Evolutionary conservation across 345 rosid species (phyloP).

Genomic region (Dipteronia sinensis): DNA sequence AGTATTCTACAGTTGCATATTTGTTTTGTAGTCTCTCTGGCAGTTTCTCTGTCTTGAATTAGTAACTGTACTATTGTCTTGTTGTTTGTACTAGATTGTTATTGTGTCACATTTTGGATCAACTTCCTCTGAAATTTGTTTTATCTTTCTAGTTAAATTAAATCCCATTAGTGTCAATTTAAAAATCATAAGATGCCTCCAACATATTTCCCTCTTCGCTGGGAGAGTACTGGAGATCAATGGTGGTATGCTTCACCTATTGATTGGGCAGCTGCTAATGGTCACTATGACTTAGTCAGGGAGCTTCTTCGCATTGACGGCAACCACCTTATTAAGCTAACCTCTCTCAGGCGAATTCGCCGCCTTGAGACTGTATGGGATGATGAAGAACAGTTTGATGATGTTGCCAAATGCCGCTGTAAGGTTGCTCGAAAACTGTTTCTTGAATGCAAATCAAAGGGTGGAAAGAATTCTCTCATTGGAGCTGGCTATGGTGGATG

Average conservation of each 20-base stretch:
- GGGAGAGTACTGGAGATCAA: constrained; percentile 97
- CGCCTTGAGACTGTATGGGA: constrained; percentile 98
- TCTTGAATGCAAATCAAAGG: constrained; percentile 57
- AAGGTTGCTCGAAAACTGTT: constrained; percentile 72
- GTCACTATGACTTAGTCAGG: constrained; percentile 86
- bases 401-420: constrained; percentile 69
- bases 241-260: constrained; percentile 99
- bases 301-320: constrained; percentile 81
- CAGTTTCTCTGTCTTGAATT: background rate
- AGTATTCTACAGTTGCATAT: constrained; percentile 1
- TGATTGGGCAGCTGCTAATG: constrained; percentile 91
- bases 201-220: constrained; percentile 76
- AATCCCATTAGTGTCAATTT: background rate
- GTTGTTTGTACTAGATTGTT: constrained; percentile 13
- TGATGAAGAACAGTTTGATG: constrained; percentile 65
- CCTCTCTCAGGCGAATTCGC: constrained; percentile 88
- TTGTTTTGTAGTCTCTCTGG: background rate
- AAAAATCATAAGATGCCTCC: constrained; percentile 54
- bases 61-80: constrained; percentile 7
- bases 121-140: background rate
- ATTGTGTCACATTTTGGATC: background rate
- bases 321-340: constrained; percentile 87
- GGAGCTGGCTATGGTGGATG: constrained; percentile 85
- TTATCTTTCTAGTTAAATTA: background rate
- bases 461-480: constrained; percentile 63